phyloP scores from a whole-genome alignment of 1,284 basidiomycete genomes.

The Takashimella koratensis region DNA sequence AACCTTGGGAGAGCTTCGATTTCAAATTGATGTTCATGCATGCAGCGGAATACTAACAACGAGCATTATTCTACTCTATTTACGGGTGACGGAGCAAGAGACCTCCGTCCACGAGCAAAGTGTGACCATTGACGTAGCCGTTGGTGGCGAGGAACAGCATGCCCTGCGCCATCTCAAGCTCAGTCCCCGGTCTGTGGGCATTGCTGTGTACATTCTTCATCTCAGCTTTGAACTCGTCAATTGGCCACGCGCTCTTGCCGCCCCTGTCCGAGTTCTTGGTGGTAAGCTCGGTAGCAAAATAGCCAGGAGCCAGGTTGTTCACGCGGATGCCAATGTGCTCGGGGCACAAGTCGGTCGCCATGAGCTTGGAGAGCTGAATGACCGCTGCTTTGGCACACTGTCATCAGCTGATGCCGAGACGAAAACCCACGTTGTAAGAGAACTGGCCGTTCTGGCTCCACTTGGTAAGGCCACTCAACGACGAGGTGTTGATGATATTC shows the following conservation, averaged over 20 bases:
- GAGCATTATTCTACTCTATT: too few relatives aligned
- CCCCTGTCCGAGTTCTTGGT: background rate
- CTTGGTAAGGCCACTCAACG: slow-evolving; percentile 13
- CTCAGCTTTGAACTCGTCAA: slow-evolving; percentile 3
- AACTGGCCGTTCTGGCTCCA: slow-evolving; percentile 12
- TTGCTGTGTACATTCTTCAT: slow-evolving; percentile 1
- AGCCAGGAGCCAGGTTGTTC: slow-evolving; percentile 25
- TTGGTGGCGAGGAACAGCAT: too few relatives aligned
- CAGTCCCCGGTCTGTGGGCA: background rate
- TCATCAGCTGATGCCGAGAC: too few relatives aligned
- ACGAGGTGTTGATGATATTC: slow-evolving; percentile 45
- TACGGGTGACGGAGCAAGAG: too few relatives aligned
- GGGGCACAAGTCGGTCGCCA: slow-evolving; percentile 2
- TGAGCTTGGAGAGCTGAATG: slow-evolving; percentile 1
- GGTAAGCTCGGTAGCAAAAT: too few relatives aligned
- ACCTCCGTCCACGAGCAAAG: too few relatives aligned
- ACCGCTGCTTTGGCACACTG: slow-evolving; percentile 3
- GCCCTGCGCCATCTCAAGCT: background rate
- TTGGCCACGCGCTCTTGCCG: background rate
- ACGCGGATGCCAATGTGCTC: slow-evolving; percentile 22
- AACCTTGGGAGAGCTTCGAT: too few relatives aligned
- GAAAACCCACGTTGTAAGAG: slow-evolving; percentile 8
- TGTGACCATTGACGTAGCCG: too few relatives aligned
- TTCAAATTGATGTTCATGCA: too few relatives aligned
- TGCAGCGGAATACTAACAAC: too few relatives aligned